These are phyloP conservation scores for Wallacemonas sp. DNA, from an alignment of 208 protist species.

Conservation along the genomic window DNA sequence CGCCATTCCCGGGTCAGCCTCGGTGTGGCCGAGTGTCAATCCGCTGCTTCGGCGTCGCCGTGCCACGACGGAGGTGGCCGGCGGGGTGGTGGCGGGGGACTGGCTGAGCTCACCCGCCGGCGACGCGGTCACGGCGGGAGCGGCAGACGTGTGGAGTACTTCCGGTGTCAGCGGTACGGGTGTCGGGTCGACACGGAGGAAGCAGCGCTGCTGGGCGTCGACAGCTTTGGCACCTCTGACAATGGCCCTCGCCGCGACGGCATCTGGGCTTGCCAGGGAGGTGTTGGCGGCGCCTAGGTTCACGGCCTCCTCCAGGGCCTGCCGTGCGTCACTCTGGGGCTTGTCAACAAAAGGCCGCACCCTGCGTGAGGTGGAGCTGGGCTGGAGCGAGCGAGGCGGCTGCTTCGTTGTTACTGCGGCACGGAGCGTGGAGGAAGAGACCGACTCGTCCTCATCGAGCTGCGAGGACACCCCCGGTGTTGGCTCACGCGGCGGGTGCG, in stretches of 20 bases:
- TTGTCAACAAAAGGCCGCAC: slow-evolving; percentile 7
- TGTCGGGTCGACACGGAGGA: too few relatives aligned
- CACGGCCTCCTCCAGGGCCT: slow-evolving; percentile 1
- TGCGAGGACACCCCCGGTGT: not conserved
- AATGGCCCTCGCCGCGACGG: not conserved
- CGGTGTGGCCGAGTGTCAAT: not conserved
- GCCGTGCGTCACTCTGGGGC: slow-evolving; percentile 3
- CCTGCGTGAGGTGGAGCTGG: not conserved
- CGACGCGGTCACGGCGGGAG: not conserved
- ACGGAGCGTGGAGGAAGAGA: not conserved
- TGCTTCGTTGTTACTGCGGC: slow-evolving; percentile 7
- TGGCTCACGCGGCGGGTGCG: not conserved
- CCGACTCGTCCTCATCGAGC: not conserved
- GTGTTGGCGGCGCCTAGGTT: not conserved
- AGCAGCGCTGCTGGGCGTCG: slow-evolving; percentile 6
- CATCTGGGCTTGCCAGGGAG: not conserved
- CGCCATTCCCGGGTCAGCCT: too few relatives aligned
- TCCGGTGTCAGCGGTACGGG: too few relatives aligned
- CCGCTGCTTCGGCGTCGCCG: not conserved
- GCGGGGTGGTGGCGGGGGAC: not conserved
- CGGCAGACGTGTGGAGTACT: not conserved
- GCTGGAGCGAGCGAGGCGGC: not conserved
- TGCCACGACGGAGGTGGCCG: slow-evolving; percentile 5
- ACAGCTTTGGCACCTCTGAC: not conserved
- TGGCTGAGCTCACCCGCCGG: not conserved